These are phyloP conservation scores for Phoenix roebelenii DNA, from an alignment of 176 grass and related monocot genomes.

Conservation along the genomic window DNA sequence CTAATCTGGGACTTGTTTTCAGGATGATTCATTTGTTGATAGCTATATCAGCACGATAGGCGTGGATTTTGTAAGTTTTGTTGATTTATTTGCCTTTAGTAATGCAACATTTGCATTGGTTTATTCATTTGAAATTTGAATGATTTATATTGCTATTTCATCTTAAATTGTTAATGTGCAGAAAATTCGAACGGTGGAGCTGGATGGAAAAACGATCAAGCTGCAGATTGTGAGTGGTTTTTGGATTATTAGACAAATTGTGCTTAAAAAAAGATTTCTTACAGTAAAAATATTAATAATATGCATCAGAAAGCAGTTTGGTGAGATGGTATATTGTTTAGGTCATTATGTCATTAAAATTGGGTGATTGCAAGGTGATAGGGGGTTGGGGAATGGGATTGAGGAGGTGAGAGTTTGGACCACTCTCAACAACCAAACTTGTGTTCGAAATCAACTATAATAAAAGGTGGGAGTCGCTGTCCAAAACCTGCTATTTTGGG, in stretches of 20 bases:
- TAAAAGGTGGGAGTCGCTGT: not conserved
- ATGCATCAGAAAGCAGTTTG: no score
- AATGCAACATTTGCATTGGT: no score
- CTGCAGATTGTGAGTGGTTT: constrained; percentile 69
- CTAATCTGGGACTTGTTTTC: not conserved
- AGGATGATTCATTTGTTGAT: constrained; percentile 90
- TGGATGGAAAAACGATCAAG: constrained; percentile 74
- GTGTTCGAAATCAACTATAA: not conserved
- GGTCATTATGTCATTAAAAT: no score
- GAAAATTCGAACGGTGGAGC: constrained; percentile 85
- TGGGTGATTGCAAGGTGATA: no score
- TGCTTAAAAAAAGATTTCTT: no score
- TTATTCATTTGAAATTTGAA: no score
- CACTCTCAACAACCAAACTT: not conserved
- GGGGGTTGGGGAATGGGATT: not conserved
- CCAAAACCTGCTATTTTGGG: not conserved
- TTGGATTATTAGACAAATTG: not conserved
- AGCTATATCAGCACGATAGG: constrained; percentile 96
- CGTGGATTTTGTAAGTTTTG: constrained; percentile 81
- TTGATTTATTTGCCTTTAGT: no score
- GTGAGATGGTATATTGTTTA: no score
- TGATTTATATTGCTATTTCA: no score
- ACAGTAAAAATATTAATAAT: no score
- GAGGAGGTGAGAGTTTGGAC: not conserved
- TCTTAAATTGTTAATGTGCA: constrained; percentile 8